Evolutionary conservation across 805 yeast genomes (phyloP).

Genomic region (Jamesozyma piceae): DNA sequence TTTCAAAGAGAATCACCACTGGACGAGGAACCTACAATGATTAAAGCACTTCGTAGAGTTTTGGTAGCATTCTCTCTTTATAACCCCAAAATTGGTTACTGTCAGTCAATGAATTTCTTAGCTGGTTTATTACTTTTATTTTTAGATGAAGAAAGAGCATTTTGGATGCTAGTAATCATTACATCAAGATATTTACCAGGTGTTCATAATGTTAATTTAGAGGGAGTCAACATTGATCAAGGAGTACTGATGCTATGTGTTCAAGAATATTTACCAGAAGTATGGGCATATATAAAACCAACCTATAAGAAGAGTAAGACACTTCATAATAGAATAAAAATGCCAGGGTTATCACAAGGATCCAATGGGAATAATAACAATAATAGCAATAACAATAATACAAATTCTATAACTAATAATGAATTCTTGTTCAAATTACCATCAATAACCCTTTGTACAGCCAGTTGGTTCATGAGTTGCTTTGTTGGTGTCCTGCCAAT

Average conservation of each 20-base stretch:
- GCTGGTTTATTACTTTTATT: constrained; percentile 80
- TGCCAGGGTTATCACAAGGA: neutral
- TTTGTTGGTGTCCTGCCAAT: constrained; percentile 85
- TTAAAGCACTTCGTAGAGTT: constrained; percentile 69
- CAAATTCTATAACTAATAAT: constrained; percentile 13
- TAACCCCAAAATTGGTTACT: constrained; percentile 87
- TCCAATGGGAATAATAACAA: neutral
- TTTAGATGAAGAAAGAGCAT: constrained; percentile 81
- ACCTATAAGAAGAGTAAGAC: constrained; percentile 5
- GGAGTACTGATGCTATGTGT: constrained; percentile 86
- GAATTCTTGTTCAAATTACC: constrained; percentile 68
- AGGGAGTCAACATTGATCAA: constrained; percentile 92
- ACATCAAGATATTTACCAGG: constrained; percentile 83
- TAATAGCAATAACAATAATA: no score
- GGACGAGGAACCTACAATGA: constrained; percentile 48
- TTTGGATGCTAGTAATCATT: constrained; percentile 92
- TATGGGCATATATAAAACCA: constrained; percentile 51
- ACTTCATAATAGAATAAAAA: neutral
- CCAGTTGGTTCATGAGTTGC: constrained; percentile 97
- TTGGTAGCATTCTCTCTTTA: constrained; percentile 74
- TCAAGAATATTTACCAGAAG: constrained; percentile 70
- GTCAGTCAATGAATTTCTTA: constrained; percentile 88
- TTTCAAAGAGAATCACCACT: constrained; percentile 42
- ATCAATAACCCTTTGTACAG: constrained; percentile 85
- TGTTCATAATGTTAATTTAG: constrained; percentile 79